These are phyloP conservation scores for Talaromyces sp. DNA, from an alignment of 2,329 filamentous ascomycete species.

Conservation along the genomic window DNA sequence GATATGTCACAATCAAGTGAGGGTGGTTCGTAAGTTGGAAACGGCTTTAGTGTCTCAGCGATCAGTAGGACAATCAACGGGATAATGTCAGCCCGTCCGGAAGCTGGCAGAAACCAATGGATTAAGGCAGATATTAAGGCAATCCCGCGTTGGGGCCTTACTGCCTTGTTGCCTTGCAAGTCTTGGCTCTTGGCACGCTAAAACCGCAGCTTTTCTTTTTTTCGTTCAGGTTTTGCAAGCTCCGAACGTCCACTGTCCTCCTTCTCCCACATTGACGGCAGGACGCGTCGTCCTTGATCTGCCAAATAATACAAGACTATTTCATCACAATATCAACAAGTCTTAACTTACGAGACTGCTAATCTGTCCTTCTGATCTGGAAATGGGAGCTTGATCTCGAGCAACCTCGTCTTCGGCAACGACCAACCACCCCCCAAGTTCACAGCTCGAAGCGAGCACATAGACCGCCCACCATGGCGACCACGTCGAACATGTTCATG, in stretches of 20 bases:
- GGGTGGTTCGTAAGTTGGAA: background rate
- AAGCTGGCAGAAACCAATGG: constrained; percentile 40
- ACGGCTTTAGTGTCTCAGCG: background rate
- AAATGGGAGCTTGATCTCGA: constrained; percentile 37
- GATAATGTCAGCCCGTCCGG: constrained; percentile 18
- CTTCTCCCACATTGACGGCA: constrained; percentile 8
- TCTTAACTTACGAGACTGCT: constrained; percentile 26
- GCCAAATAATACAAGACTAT: background rate
- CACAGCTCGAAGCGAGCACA: constrained; percentile 17
- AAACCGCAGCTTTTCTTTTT: constrained; percentile 18
- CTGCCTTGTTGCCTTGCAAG: constrained; percentile 6
- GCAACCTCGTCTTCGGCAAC: constrained; percentile 23
- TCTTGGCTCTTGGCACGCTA: constrained; percentile 16
- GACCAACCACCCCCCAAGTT: constrained; percentile 8
- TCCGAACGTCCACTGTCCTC: constrained; percentile 4
- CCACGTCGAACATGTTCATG: constrained; percentile 97
- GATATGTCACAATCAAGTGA: background rate
- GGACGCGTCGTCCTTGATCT: constrained; percentile 15
- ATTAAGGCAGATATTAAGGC: constrained; percentile 16
- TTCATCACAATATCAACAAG: background rate
- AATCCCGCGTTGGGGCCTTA: constrained; percentile 10
- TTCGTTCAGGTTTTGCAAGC: constrained; percentile 6
- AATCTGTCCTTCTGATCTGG: constrained; percentile 26
- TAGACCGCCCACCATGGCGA: constrained; percentile 68
- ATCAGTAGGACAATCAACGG: constrained; percentile 5